Base-by-base conservation (phyloP, 345 rosid species). In the Bretschneidera sinensis region DNA sequence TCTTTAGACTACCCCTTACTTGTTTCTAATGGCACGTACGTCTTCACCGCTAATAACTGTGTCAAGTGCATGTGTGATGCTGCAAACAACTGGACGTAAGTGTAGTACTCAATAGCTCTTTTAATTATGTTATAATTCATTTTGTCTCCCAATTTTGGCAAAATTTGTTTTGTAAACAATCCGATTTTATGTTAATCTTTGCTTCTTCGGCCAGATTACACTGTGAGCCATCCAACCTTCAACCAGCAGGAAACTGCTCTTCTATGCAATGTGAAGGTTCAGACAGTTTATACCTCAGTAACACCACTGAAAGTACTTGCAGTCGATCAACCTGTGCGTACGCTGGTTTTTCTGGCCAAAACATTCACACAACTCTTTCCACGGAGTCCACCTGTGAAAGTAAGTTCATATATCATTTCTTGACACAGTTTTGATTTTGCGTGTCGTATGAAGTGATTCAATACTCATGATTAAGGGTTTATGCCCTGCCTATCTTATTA, bases 81-180 rank as follows among this genome's bases (percentile, higher is more conserved):
- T 20, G 62, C 89, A 0, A 81, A 65, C 24, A 85, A 85, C 72
- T 78, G 80, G 90, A 87, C 64, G 96, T 87, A 63, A 79, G 91
- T 78, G 23, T 47, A 19, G 24, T 15, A 51, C 35, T 6, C 34
- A 23, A n/a, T 4, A 8, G 9, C 13, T 24, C 22, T 10, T 19
- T 48, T 33, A 50, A n/a, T 17, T 22, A 50, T 21, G 9, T 17
- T 35, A 54, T 25, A 22, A 24, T 25, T 1, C 21, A 9, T 0
- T 17, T 22, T n/a, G 14, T 19, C 14, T 52, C 17, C 4, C 14
- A 28, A 55, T 3, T 48, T 20, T 55, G 45, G 11, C 16, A 55
- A 17, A 28, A 13, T 31, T 9, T 24, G 21, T 11, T 57, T 64
- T 51, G 28, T 47, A 34, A 35, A 54, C 4, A 15, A 34, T 55